Evolutionary conservation across 352 stramenopile species (phyloP), one percentile per base, ranked within the genome.

Genomic region (Pythium pyrilobum): DNA sequence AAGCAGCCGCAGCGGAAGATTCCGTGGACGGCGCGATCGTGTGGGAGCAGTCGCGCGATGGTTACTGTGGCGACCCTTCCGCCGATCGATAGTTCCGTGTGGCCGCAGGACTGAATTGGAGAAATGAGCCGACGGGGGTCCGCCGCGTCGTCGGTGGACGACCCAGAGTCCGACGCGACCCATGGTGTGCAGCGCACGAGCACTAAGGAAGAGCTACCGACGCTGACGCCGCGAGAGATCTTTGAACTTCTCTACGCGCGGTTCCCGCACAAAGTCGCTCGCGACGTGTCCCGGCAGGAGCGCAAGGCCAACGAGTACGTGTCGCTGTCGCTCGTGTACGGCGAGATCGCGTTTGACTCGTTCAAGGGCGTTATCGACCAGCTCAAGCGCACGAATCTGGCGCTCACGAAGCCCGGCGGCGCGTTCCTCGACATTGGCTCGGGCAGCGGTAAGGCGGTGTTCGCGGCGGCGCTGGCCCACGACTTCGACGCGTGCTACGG

Each of bases 361-460:
- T 93, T 96, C 62, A 71, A 74, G 48, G 52, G 46, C n/a, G 73
- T 89, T 28, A 36, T 89, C n/a, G 71, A 85, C 25, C 46, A 74
- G 25, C 39, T 89, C 36, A 85, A 86, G 55, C 72, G 71, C 16
- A 75, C 63, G 47, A 69, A 87, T 46, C 64, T 84, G 39, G 73
- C 84, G 25, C 56, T 95, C 33, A 59, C 56, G 9, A 78, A 82
- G 25, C 74, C 77, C 8, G 85, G 84, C 4, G 87, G 85, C 1
- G 63, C 72, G 13, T 97, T 97, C 56, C 62, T 94, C 11, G 89
- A 97, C 50, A 79, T 97, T 20, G 89, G 89, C 16, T 92, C 76
- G 15, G 89, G 89, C 8, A 96, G 74, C 33, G 89, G 89, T 27
- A 93, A 95, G 52, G 80, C 85, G 4, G 81, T 96, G 24, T 94